phyloP scores from a whole-genome alignment of 2,329 filamentous ascomycete genomes.

The Ceratocystiopsis minuta region DNA sequence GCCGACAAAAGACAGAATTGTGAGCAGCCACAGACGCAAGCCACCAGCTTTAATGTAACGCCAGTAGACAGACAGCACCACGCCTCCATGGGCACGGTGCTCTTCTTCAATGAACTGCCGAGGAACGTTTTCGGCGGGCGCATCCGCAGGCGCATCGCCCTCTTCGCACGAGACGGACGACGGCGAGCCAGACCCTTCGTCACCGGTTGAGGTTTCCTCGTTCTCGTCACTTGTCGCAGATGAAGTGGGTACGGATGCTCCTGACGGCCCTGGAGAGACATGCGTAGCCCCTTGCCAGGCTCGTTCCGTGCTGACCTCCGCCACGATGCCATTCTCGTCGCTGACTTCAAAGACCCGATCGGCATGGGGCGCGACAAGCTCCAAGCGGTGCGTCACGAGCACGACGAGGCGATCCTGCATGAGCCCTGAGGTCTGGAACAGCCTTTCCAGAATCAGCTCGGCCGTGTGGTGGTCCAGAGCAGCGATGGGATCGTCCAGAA shows the following conservation, averaged over 20 bases:
- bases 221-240: conserved; percentile 13
- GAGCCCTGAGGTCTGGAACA: conserved; percentile 22
- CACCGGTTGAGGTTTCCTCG: conserved; percentile 9
- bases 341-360: conserved; percentile 55
- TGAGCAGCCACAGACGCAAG: conserved; percentile 50
- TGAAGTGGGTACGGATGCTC: too few species aligned
- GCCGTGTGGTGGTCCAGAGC: conserved; percentile 45
- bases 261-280: too few species aligned
- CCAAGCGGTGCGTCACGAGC: conserved; percentile 66
- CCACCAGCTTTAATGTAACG: conserved; percentile 70
- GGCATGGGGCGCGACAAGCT: conserved; percentile 56
- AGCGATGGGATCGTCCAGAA: conserved; percentile 46
- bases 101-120: conserved; percentile 67
- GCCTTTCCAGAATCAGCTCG: conserved; percentile 41
- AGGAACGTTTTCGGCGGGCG: conserved; percentile 31
- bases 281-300: too few species aligned
- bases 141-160: conserved; percentile 19
- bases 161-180: conserved; percentile 13
- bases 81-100: conserved; percentile 53
- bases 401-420: conserved; percentile 47
- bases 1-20: conserved; percentile 43
- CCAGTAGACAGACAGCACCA: conserved; percentile 63
- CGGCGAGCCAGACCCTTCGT: conserved; percentile 12
- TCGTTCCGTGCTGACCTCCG: conserved; percentile 1
- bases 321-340: conserved; percentile 32